Evolutionary conservation across 345 rosid genomes (phyloP).

Genomic region (Camelina laxa): DNA sequence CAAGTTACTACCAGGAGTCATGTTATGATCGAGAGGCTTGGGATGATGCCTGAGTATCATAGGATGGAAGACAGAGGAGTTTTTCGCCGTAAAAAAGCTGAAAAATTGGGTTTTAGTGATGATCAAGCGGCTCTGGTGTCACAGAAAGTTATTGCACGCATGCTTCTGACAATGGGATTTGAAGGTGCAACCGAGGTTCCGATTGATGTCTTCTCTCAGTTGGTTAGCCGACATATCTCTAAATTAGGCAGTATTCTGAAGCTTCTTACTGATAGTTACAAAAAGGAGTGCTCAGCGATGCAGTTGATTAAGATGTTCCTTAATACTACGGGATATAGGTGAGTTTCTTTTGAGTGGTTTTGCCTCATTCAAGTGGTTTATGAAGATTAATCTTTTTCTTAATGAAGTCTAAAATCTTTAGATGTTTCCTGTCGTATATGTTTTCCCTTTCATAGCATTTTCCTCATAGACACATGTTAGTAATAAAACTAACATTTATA

Average conservation of each 20-base stretch:
- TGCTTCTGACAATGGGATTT: constrained; percentile 66
- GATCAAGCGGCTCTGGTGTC: constrained; percentile 76
- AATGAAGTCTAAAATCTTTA: neutral
- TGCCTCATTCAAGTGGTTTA: constrained; percentile 6
- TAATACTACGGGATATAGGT: constrained; percentile 71
- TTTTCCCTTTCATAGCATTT: constrained; percentile 2
- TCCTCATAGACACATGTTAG: constrained; percentile 4
- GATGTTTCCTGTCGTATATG: neutral
- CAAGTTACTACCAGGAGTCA: constrained; percentile 64
- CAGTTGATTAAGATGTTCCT: constrained; percentile 93
- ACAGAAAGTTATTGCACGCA: constrained; percentile 66
- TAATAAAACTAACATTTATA: constrained; percentile 16
- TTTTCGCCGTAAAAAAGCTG: constrained; percentile 60
- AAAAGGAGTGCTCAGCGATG: constrained; percentile 77
- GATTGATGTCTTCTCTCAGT: constrained; percentile 77
- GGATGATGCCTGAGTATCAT: constrained; percentile 68
- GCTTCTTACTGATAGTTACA: constrained; percentile 82
- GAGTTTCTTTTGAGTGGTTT: constrained; percentile 27
- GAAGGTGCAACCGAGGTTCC: constrained; percentile 86
- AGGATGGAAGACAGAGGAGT: constrained; percentile 76
- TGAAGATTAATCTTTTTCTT: constrained; percentile 1
- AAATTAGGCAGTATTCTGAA: constrained; percentile 75
- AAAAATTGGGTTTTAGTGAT: constrained; percentile 58
- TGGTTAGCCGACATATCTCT: constrained; percentile 65
- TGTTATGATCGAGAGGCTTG: constrained; percentile 87